A percentile compares a stretch with the other conserved stretches of the same genome.
Conservation (phyloP, 352 stramenopile species). For the Pythium folliculosum region DNA sequence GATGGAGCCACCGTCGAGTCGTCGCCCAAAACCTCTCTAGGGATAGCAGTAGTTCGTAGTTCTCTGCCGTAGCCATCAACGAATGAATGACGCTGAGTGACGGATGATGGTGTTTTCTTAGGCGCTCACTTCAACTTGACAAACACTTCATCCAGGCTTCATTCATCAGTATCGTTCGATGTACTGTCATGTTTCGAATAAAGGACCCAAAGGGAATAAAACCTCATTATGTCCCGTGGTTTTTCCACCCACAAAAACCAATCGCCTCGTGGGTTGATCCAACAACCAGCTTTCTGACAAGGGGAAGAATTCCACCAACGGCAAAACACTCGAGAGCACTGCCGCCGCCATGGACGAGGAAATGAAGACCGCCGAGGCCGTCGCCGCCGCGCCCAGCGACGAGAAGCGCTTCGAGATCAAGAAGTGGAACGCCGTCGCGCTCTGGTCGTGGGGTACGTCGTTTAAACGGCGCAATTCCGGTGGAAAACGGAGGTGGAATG, state of each 20-base stretch:
- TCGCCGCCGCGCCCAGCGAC: conserved; percentile 34
- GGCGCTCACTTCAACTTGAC: conserved; percentile 15
- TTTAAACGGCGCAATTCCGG: not conserved
- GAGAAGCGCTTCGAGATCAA: conserved; percentile 99
- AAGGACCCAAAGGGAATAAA: conserved; percentile 1
- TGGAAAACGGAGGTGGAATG: conserved; percentile 1
- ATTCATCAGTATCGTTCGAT: not conserved
- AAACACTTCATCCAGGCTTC: conserved; percentile 2
- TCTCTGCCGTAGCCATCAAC: conserved; percentile 4
- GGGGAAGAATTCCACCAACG: conserved; percentile 18
- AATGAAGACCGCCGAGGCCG: conserved; percentile 45
- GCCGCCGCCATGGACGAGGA: conserved; percentile 62
- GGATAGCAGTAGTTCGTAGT: conserved; percentile 28
- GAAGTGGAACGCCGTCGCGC: conserved; percentile 98
- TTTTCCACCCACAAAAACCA: conserved; percentile 2
- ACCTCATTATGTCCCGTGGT: not conserved
- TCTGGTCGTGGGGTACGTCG: conserved; percentile 97
- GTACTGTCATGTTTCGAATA: conserved; percentile 10
- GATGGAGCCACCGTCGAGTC: not conserved
- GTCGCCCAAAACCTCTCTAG: conserved; percentile 13
- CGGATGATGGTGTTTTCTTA: not conserved
- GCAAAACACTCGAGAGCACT: conserved; percentile 5
- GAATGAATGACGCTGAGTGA: conserved; percentile 5
- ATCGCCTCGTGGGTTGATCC: conserved; percentile 23
- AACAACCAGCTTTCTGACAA: conserved; percentile 6